Conservation (phyloP, 2,329 filamentous ascomycete genomes). For the Penicillium rolfsii region DNA sequence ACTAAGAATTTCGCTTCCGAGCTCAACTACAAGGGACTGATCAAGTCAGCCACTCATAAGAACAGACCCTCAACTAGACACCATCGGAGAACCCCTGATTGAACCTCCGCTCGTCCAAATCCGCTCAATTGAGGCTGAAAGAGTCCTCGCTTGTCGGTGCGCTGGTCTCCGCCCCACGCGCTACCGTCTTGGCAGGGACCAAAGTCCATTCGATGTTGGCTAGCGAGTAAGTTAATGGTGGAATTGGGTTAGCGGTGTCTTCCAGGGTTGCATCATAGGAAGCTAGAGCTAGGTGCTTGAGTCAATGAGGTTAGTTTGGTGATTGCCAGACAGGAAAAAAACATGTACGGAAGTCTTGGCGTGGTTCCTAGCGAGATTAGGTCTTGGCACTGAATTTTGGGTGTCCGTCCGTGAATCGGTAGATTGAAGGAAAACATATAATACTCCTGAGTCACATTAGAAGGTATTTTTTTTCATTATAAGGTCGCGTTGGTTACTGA, state of each 20-base stretch:
- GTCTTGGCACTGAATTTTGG: background rate
- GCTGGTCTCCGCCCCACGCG: background rate
- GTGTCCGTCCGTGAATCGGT: too few relatives aligned
- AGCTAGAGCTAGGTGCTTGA: background rate
- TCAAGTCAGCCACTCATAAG: background rate
- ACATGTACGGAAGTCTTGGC: background rate
- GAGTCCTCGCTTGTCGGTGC: background rate
- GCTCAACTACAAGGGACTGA: background rate
- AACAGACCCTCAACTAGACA: background rate
- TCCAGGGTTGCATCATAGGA: background rate
- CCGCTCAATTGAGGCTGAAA: background rate
- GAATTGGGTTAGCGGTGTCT: background rate
- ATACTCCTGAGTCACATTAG: too few relatives aligned
- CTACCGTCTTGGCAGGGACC: constrained; percentile 1
- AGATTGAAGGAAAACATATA: too few relatives aligned
- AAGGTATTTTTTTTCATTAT: too few relatives aligned
- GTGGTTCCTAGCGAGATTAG: background rate
- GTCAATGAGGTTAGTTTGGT: background rate
- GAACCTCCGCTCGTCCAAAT: background rate
- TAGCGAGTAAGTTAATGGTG: background rate
- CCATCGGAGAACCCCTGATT: background rate
- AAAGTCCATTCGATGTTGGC: background rate
- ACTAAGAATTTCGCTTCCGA: background rate
- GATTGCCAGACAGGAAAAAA: background rate
- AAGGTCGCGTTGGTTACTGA: too few relatives aligned